Percentiles rank a stretch among this genome's conserved stretches.
Evolutionary conservation across 2,329 filamentous ascomycete species (phyloP).

Genomic region (Beauveria medogensis): DNA sequence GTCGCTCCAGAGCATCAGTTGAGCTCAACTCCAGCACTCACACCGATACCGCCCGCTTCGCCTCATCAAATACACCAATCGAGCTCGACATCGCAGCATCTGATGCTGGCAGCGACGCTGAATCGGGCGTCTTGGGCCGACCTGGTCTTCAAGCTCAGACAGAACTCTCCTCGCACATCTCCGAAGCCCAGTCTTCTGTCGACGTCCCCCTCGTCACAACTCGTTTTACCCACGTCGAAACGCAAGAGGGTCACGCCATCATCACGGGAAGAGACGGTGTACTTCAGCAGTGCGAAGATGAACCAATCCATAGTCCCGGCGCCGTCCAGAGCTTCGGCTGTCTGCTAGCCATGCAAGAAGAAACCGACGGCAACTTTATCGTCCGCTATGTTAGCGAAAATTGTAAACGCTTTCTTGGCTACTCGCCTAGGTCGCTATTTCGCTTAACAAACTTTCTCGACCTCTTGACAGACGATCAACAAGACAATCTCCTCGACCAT

Average conservation of each 20-base stretch:
- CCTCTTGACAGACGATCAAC: conserved; percentile 74
- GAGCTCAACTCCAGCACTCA: conserved; percentile 38
- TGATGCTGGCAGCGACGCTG: conserved; percentile 25
- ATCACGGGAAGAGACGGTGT: conserved; percentile 70
- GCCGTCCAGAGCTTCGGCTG: conserved; percentile 75
- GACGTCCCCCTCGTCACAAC: conserved; percentile 52
- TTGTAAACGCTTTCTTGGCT: conserved; percentile 64
- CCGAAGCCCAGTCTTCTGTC: conserved; percentile 16
- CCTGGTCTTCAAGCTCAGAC: background rate
- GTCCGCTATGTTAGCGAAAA: conserved; percentile 79
- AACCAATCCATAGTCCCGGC: conserved; percentile 82
- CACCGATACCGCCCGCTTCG: conserved; percentile 31
- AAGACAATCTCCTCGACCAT: conserved; percentile 76
- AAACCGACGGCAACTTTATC: conserved; percentile 56
- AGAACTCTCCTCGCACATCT: conserved; percentile 15
- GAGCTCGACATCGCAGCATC: conserved; percentile 25
- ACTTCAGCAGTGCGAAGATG: conserved; percentile 78
- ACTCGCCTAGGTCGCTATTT: conserved; percentile 69
- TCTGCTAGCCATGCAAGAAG: conserved; percentile 65
- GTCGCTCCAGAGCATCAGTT: conserved; percentile 14
- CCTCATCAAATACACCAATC: conserved; percentile 27
- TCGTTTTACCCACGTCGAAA: conserved; percentile 71
- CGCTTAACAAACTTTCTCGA: conserved; percentile 68
- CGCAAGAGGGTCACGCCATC: conserved; percentile 70
- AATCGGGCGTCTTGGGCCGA: conserved; percentile 14